Base-by-base conservation (phyloP, 441 rosid genomes). In the Hypseocharis bilobata region DNA sequence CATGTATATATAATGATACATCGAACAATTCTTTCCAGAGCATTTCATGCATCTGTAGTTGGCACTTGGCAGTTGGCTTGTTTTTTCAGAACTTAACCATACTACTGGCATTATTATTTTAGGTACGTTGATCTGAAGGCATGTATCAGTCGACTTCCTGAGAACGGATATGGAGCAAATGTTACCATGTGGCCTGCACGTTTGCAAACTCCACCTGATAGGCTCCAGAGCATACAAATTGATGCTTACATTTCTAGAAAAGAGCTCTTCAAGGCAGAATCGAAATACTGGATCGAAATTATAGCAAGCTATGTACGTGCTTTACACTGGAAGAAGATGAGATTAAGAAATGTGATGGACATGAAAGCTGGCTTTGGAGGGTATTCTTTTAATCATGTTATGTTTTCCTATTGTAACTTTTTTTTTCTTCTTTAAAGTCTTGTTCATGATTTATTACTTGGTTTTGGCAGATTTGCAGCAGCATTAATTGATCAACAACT, bases 291-390 rank as follows among this genome's bases (percentile, higher is more conserved):
- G 99, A 71, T 66, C 16, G 96, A 86, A 71, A 91, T 80, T 67
- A 78, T 94, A 66, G 77, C 74, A 42, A 75, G 92, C 74, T 94
- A 86, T 74, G 85, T 88, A 26, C 84, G 87, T 19, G 86, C 74
- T 72, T 81, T 88, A 63, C 88, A 78, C 44, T 89, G 96, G 99
- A 88, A 85, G 82, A 77, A 86, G 76, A 70, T 78, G 65, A 89
- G 78, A 70, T 70, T 91, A 16, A 84, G 98, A 91, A 94, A 94
- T 73, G 92, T 94, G 8, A 27, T 94, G 86, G 99, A 94, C 82
- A 91, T 94, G 98, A 94, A 74, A 81, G 96, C 98, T 67, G 84
- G 92, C 81, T 94, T 78, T 83, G 99, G 96, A 81, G 97, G 99
- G 98, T 91, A 84, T 27, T 1, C 0, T 69, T 30, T 72, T 60